Evolutionary conservation across 805 yeast genomes (phyloP).

Genomic region (Cyberlindnera xylosilytica): DNA sequence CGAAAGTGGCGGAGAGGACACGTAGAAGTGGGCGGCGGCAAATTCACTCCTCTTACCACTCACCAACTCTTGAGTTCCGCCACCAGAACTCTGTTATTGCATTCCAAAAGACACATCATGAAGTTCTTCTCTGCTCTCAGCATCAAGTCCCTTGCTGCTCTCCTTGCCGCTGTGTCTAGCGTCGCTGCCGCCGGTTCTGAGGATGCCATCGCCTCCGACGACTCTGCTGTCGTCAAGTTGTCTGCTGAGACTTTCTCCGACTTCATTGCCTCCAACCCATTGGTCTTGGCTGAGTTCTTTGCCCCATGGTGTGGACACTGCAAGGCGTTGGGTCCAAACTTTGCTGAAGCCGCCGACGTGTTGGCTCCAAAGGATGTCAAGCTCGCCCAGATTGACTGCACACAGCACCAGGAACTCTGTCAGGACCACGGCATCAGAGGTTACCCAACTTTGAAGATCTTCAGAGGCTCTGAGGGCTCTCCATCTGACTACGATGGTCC

Average conservation of each 20-base stretch:
- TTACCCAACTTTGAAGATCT: conserved; percentile 79
- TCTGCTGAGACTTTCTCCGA: conserved; percentile 60
- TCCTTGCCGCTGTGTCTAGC: conserved; percentile 36
- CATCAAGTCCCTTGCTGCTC: conserved; percentile 36
- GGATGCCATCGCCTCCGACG: conserved; percentile 72
- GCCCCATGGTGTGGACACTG: conserved; percentile 99
- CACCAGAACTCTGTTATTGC: no score
- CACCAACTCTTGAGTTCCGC: no score
- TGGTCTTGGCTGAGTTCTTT: conserved; percentile 83
- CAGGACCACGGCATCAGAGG: conserved; percentile 67
- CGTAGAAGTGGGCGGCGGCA: no score
- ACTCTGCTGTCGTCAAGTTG: conserved; percentile 84
- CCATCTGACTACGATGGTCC: conserved; percentile 77
- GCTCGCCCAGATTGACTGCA: conserved; percentile 84
- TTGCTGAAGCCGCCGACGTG: conserved; percentile 63
- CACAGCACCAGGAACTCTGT: conserved; percentile 72
- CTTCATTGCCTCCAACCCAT: conserved; percentile 67
- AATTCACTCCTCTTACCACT: no score
- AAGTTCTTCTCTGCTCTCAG: conserved; percentile 34
- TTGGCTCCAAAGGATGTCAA: conserved; percentile 60
- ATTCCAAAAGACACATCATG: conserved; percentile 26
- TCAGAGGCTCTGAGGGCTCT: conserved; percentile 44
- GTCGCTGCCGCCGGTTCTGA: conserved; percentile 43
- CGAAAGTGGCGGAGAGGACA: no score
- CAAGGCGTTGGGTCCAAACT: conserved; percentile 82